phyloP scores from a whole-genome alignment of 2,329 filamentous ascomycete genomes.

The Phoma sp. region DNA sequence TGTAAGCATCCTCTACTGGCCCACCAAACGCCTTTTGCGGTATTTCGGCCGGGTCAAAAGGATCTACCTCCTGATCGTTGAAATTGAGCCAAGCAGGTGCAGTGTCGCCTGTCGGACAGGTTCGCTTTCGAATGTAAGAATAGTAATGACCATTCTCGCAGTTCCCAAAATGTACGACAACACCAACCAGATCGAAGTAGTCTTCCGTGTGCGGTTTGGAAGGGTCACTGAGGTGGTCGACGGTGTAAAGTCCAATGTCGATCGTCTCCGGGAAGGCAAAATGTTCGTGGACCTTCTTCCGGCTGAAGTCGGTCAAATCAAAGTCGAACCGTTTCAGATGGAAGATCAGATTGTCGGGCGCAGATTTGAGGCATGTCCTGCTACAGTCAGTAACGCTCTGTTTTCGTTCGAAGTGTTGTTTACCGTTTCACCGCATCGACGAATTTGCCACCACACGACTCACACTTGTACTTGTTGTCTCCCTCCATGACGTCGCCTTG shows the following conservation, averaged over 20 bases:
- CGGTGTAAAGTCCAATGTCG: constrained; percentile 88
- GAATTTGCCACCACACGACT: constrained; percentile 78
- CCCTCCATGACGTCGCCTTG: constrained; percentile 97
- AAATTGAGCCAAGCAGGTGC: constrained; percentile 81
- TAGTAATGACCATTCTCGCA: constrained; percentile 97
- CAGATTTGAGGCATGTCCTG: constrained; percentile 87
- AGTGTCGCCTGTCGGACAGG: constrained; percentile 57
- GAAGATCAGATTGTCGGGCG: constrained; percentile 94
- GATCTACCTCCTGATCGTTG: constrained; percentile 84
- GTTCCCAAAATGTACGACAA: constrained; percentile 91
- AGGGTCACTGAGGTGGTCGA: constrained; percentile 78
- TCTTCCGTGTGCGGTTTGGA: constrained; percentile 68
- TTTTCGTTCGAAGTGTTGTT: constrained; percentile 14
- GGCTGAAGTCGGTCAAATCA: constrained; percentile 76
- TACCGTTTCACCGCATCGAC: constrained; percentile 92
- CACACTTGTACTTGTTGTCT: constrained; percentile 98
- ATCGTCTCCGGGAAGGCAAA: constrained; percentile 87
- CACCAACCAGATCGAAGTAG: constrained; percentile 90
- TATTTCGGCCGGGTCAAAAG: constrained; percentile 78
- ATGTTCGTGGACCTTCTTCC: constrained; percentile 94
- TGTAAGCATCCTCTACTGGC: constrained; percentile 41
- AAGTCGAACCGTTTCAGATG: constrained; percentile 91
- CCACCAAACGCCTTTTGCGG: constrained; percentile 74
- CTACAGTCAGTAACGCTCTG: constrained; percentile 19
- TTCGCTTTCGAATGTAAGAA: constrained; percentile 87